phyloP scores from a whole-genome alignment of 306 rosid genomes.

The Cicer chorassanicum region DNA sequence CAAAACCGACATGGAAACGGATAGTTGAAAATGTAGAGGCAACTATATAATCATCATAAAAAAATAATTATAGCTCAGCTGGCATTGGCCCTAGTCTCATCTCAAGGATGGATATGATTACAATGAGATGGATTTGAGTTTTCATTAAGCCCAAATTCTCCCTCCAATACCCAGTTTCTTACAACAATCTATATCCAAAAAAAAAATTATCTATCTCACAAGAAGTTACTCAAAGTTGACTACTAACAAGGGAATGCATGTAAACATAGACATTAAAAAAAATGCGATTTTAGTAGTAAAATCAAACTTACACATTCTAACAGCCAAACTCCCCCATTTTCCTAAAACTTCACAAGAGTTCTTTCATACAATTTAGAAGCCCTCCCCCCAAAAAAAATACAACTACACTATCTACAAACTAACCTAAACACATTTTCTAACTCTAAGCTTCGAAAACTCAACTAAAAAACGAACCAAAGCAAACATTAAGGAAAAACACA shows the following conservation, averaged over 20 bases:
- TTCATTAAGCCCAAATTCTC: slow-evolving; percentile 14
- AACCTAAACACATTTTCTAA: slow-evolving; percentile 8
- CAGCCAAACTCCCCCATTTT: neutral
- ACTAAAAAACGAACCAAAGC: neutral
- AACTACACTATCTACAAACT: neutral
- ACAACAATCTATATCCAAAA: neutral
- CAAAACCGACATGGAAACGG: neutral
- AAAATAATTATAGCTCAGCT: slow-evolving; percentile 34
- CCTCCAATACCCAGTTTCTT: neutral
- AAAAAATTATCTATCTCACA: slow-evolving; percentile 3
- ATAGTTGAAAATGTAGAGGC: slow-evolving; percentile 9
- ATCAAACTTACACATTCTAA: neutral
- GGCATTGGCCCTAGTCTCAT: neutral
- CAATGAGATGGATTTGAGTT: slow-evolving; percentile 27
- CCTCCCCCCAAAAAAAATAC: neutral
- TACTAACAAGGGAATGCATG: neutral
- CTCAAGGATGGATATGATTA: neutral
- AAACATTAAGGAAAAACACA: neutral
- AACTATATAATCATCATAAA: slow-evolving; percentile 3
- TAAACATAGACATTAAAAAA: neutral
- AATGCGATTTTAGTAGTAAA: neutral
- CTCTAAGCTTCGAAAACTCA: neutral
- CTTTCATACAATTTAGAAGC: neutral
- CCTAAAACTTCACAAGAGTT: slow-evolving; percentile 1
- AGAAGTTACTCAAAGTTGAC: neutral